Percentiles rank a stretch among this genome's conserved stretches.
phyloP scores from a whole-genome alignment of 2,329 filamentous ascomycete species.

The Aspergillus clavatus region DNA sequence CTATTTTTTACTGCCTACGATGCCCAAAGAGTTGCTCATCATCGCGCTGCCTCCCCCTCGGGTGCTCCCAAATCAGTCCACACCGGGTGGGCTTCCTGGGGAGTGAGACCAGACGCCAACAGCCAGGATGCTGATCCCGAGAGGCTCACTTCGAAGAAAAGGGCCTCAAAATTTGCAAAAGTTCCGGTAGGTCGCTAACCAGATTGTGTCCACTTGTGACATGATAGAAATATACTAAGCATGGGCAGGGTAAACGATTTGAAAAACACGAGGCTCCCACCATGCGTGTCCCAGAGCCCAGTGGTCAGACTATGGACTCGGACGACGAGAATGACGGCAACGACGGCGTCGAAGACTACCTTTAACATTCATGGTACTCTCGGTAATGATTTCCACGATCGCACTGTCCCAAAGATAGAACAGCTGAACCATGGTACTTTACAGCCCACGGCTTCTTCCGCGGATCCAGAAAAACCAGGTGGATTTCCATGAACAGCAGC shows the following conservation, averaged over 20 bases:
- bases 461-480: background rate
- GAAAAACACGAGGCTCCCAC: slow-evolving; percentile 16
- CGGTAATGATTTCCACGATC: too few species aligned
- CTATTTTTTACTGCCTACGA: slow-evolving; percentile 20
- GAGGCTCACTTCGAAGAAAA: slow-evolving; percentile 4
- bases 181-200: slow-evolving; percentile 14
- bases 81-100: slow-evolving; percentile 16
- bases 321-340: slow-evolving; percentile 22
- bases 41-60: slow-evolving; percentile 8
- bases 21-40: slow-evolving; percentile 16
- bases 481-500: background rate
- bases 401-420: too few species aligned
- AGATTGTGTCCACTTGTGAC: background rate
- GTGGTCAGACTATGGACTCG: slow-evolving; percentile 8
- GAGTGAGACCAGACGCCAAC: slow-evolving; percentile 1
- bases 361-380: too few species aligned
- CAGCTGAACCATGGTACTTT: background rate
- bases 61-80: slow-evolving; percentile 10
- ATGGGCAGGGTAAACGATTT: slow-evolving; percentile 16
- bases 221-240: slow-evolving; percentile 7
- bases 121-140: background rate
- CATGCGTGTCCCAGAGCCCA: slow-evolving; percentile 17
- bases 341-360: slow-evolving; percentile 17
- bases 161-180: slow-evolving; percentile 21
- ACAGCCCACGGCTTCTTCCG: background rate